Conservation (phyloP, 768 basidiomycete species). For the Mycena albidolilacea region DNA sequence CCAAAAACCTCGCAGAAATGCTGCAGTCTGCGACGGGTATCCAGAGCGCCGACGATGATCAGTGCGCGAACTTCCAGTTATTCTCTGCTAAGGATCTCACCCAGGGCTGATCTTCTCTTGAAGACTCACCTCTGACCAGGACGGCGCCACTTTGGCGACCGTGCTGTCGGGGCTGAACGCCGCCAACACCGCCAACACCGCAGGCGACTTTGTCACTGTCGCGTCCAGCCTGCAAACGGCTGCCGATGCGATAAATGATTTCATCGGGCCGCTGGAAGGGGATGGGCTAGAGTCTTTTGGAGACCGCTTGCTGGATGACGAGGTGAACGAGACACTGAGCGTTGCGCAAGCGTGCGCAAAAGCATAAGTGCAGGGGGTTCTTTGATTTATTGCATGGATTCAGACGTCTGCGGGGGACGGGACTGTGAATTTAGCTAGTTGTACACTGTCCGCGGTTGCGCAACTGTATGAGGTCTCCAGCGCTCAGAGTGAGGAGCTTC, state of each 20-base stretch:
- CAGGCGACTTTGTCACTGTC: constrained; percentile 14
- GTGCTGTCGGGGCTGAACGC: not conserved
- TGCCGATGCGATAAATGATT: not conserved
- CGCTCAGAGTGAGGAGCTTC: not conserved
- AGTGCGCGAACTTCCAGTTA: not conserved
- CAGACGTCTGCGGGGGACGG: not conserved
- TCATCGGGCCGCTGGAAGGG: too few species aligned
- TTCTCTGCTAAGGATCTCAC: not conserved
- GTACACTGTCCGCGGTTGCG: not conserved
- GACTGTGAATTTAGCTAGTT: not conserved
- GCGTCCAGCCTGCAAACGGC: not conserved
- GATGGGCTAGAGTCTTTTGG: too few species aligned
- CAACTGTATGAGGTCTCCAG: constrained; percentile 2
- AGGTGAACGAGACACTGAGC: too few species aligned
- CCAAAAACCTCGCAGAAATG: not conserved
- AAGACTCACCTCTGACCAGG: constrained; percentile 6
- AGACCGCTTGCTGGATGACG: too few species aligned
- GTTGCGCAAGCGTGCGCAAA: too few species aligned
- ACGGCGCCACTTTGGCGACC: not conserved
- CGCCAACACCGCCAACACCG: constrained; percentile 7
- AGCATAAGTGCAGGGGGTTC: not conserved
- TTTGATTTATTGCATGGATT: not conserved
- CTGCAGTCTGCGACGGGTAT: not conserved
- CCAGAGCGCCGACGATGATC: not conserved
- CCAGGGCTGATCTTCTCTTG: not conserved